Conservation (phyloP, 768 basidiomycete genomes). For the Suillus placidus region DNA sequence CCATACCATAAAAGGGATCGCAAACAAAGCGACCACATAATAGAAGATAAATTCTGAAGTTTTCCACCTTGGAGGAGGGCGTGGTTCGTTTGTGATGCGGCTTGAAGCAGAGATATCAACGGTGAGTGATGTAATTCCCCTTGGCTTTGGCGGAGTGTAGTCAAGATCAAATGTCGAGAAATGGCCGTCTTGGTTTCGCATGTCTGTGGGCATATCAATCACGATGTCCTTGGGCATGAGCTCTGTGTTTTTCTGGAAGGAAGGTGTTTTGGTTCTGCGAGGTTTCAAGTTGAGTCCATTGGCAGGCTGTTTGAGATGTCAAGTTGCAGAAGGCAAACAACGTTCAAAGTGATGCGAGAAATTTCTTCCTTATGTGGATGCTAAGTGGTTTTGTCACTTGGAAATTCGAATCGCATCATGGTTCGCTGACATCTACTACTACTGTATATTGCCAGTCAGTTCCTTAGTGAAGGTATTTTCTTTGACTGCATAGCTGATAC, state of each 20-base stretch:
- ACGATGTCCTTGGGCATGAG: conserved; percentile 33
- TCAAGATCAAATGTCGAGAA: conserved; percentile 22
- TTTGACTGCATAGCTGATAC: conserved; percentile 24
- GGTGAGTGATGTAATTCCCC: conserved; percentile 51
- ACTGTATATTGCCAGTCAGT: conserved; percentile 28
- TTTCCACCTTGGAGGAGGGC: conserved; percentile 65
- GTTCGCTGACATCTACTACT: conserved; percentile 10
- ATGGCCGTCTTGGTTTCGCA: conserved; percentile 19
- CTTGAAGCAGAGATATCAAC: conserved; percentile 53
- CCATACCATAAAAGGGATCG: conserved; percentile 76
- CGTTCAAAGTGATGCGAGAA: conserved; percentile 17
- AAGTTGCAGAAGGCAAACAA: neutral
- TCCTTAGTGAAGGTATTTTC: conserved; percentile 12
- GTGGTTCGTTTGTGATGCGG: conserved; percentile 26
- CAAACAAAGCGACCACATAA: conserved; percentile 57
- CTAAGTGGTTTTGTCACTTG: neutral
- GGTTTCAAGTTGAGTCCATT: conserved; percentile 4
- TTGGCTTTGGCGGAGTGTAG: conserved; percentile 13
- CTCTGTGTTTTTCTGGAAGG: neutral
- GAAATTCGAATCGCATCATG: conserved; percentile 17
- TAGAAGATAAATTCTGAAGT: conserved; percentile 84
- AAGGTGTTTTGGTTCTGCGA: neutral
- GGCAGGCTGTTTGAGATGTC: neutral
- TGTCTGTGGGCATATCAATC: conserved; percentile 40
- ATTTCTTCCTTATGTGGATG: conserved; percentile 16